Evolutionary conservation across 148 eudicot species (phyloP), one percentile per base, ranked within the genome.

Genomic region (Heliosperma pusillum): DNA sequence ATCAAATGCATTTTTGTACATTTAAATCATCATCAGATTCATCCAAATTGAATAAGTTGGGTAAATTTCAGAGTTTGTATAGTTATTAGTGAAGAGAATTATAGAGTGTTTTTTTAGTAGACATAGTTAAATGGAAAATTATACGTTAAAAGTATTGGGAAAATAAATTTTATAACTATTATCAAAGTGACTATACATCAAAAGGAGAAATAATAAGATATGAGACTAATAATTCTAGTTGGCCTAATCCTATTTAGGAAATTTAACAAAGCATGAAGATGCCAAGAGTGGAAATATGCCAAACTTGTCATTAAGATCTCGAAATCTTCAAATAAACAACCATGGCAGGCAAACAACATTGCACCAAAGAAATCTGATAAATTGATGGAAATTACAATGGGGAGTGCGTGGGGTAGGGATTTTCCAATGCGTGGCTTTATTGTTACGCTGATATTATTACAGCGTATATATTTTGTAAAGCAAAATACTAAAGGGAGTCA

Each of bases 381-480:
- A 65, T 64, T 72, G 80, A 77, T 66, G 56, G 75, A 17, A n/a
- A n/a, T 21, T 36, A 36, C 42, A 36, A 36, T 20, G 62, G 62
- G n/a, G 24, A 7, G 5, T 0, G 60, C 45, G 81, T 68, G 71
- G 78, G 55, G 70, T 36, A 0, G 42, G 42, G 0, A 36, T 36
- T 36, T 36, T 36, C 0, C 42, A 36, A 36, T 36, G 9, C 42
- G 52, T 68, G 67, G 69, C 76, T 63, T 78, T 45, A 53, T 74
- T 79, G 63, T 33, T 79, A 69, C 77, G 74, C 74, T 74, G 78
- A 79, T 74, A 58, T 69, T n/a, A n/a, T n/a, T 69, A 69, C 79
- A 76, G 68, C 79, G 21, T 44, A 33, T 33, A 33, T 33, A 3
- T 33, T 33, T 33, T 3, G n/a, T n/a, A n/a, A n/a, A n/a, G n/a